phyloP scores from a whole-genome alignment of 345 rosid species.

The Camelina hispida region DNA sequence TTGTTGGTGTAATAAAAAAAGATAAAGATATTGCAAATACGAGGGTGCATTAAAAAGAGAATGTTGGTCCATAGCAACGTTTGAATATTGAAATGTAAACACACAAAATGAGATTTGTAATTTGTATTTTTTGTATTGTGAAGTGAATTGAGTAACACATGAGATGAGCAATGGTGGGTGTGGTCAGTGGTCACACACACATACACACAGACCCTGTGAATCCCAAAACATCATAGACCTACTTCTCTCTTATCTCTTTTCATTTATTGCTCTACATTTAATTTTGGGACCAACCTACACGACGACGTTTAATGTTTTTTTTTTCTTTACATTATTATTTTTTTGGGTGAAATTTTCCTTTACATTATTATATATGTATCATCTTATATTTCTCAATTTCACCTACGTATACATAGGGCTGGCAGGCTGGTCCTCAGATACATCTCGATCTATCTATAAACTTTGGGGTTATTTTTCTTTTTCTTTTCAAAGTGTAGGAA shows the following conservation, averaged over 20 bases:
- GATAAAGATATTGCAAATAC: background rate
- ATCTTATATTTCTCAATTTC: background rate
- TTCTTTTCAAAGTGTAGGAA: background rate
- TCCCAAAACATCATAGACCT: constrained; percentile 42
- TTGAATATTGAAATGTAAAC: constrained; percentile 17
- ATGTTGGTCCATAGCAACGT: constrained; percentile 32
- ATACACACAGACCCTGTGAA: constrained; percentile 38
- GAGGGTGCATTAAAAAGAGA: constrained; percentile 37
- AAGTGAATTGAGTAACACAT: constrained; percentile 31
- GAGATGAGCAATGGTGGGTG: constrained; percentile 38
- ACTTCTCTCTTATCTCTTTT: constrained; percentile 37
- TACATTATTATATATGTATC: background rate
- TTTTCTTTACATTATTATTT: background rate
- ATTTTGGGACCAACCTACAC: constrained; percentile 34
- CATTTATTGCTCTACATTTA: constrained; percentile 42
- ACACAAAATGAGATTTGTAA: constrained; percentile 25
- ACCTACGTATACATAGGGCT: background rate
- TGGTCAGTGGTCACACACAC: constrained; percentile 42
- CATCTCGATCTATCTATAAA: background rate
- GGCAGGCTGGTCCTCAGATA: background rate
- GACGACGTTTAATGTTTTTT: constrained; percentile 36
- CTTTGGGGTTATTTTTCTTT: background rate
- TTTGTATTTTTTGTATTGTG: constrained; percentile 28
- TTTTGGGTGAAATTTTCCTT: background rate
- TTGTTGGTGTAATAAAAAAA: no score